Base-by-base conservation (phyloP, 192 early-diverging fungal genomes). In the Coemansia asiatica region DNA sequence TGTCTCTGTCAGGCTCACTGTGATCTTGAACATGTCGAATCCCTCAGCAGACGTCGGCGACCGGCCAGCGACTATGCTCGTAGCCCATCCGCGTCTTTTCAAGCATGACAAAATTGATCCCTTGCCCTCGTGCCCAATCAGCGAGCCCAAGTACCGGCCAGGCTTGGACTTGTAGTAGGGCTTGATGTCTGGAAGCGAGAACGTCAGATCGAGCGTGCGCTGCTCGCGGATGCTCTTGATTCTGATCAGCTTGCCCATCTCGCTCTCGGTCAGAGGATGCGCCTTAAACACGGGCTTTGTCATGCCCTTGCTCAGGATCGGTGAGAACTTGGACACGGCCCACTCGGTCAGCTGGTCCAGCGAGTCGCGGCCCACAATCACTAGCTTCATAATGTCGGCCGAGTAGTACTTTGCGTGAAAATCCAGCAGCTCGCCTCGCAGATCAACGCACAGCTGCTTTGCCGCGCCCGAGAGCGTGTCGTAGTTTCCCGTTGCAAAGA, bases 341-440 rank as follows among this genome's bases (percentile, higher is more conserved):
- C 92, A 93, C 60, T 89, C 76, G n/a, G 85, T 83, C 68, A 99
- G 82, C 74, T 88, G 76, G 65, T 95, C 92, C 61, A 98, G 73
- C 6, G 94, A 82, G 72, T 98, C 94, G 70, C 87, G 84, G 26
- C 95, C 97, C 13, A 96, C 68, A 18, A 99, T 80, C 31, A 90
- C 90, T 18, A 97, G 83, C 79, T 91, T 91, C 95, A 97, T 97
- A 26, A 99, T 92, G 68, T 97, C 96, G 13, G 94, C 89, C 27
- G 93, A 94, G 74, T 99, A 99, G 75, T 94, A 94, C 60, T 85
- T 84, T 13, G 84, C 83, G 66, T 99, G 90, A 57, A 97, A 97
- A 50, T 94, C 89, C 38, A 99, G 68, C 47, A 97, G 81, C 56
- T 90, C 85, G 21, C 89, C 84, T 21, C 97, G 85, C 60, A 95